Percentiles rank a stretch among this genome's conserved stretches.
Evolutionary conservation across 768 basidiomycete species (phyloP).

Genomic region (Tubosaeta brunneosetosa): DNA sequence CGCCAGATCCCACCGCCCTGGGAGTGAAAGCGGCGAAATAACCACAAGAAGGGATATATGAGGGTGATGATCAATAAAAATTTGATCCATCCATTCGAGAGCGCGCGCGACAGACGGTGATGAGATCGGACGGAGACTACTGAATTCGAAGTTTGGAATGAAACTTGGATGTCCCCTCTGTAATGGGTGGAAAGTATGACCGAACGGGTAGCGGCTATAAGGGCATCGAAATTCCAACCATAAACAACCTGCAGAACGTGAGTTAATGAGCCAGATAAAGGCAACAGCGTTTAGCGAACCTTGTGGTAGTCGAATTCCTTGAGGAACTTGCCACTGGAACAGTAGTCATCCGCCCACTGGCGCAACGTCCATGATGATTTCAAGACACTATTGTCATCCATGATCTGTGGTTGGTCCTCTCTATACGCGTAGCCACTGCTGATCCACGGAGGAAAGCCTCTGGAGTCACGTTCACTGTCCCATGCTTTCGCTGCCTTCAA

Average conservation of each 20-base stretch:
- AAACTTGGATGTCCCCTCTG: slow-evolving; percentile 37
- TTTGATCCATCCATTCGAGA: slow-evolving; percentile 69
- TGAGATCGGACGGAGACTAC: slow-evolving; percentile 64
- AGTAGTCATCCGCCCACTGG: slow-evolving; percentile 83
- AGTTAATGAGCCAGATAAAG: slow-evolving; percentile 5
- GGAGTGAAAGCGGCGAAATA: slow-evolving; percentile 64
- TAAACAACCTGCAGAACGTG: slow-evolving; percentile 45
- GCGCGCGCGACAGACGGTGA: slow-evolving; percentile 58
- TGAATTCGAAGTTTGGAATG: slow-evolving; percentile 43
- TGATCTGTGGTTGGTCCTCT: slow-evolving; percentile 26
- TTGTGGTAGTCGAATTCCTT: slow-evolving; percentile 79
- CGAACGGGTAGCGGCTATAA: slow-evolving; percentile 36
- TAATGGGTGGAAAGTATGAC: slow-evolving; percentile 39
- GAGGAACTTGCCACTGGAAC: slow-evolving; percentile 59
- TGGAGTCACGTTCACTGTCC: slow-evolving; percentile 39
- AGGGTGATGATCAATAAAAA: slow-evolving; percentile 63
- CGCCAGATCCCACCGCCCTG: slow-evolving; percentile 72
- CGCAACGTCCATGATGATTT: slow-evolving; percentile 59
- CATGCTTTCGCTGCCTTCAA: slow-evolving; percentile 41
- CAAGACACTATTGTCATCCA: slow-evolving; percentile 27
- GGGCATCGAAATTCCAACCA: slow-evolving; percentile 49
- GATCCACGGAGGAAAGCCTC: slow-evolving; percentile 53
- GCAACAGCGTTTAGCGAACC: slow-evolving; percentile 31
- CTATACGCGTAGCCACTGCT: slow-evolving; percentile 31
- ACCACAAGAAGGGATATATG: slow-evolving; percentile 78